A percentile compares a stretch with the other conserved stretches of the same genome.
Conservation (phyloP, 495 filamentous ascomycete species). For the Trypethelium eluteriae region DNA sequence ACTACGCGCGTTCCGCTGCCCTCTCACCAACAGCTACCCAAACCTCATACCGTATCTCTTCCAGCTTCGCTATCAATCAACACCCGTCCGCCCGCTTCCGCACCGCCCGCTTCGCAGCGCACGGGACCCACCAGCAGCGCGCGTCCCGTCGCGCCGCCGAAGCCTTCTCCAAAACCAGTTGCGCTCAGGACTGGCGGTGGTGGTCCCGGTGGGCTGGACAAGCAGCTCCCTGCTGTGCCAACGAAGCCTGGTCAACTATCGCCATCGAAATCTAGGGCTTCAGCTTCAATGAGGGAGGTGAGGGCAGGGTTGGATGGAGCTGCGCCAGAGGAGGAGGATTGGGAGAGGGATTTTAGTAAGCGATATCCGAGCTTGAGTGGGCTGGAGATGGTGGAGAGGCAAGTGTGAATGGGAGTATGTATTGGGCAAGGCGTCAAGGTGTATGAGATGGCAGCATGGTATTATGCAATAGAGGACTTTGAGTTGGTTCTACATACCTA, state of each 20-base stretch:
- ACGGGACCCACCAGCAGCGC: not conserved
- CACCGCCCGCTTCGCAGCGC: constrained; percentile 7
- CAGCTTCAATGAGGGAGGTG: not conserved
- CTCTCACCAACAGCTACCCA: constrained; percentile 5
- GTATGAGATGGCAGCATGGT: not conserved
- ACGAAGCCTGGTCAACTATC: not conserved
- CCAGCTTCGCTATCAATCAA: not conserved
- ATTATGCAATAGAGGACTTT: too few species aligned
- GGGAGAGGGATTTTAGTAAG: constrained; percentile 69
- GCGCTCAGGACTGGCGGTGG: constrained; percentile 44
- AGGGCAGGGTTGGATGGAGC: constrained; percentile 16
- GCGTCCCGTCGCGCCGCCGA: constrained; percentile 49
- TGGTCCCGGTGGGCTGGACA: constrained; percentile 13
- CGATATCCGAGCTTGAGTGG: constrained; percentile 72
- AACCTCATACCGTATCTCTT: not conserved
- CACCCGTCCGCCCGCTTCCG: constrained; percentile 17
- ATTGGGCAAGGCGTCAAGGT: not conserved
- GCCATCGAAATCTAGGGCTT: not conserved
- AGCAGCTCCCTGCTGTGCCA: constrained; percentile 27
- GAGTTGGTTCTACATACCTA: too few species aligned
- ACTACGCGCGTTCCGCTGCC: too few species aligned
- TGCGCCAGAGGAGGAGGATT: constrained; percentile 45
- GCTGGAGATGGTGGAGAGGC: constrained; percentile 77
- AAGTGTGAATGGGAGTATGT: constrained; percentile 35
- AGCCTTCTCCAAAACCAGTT: constrained; percentile 40